These are phyloP conservation scores for Cryphonectria japonica DNA, from an alignment of 2,329 filamentous ascomycete genomes.

Conservation along the genomic window DNA sequence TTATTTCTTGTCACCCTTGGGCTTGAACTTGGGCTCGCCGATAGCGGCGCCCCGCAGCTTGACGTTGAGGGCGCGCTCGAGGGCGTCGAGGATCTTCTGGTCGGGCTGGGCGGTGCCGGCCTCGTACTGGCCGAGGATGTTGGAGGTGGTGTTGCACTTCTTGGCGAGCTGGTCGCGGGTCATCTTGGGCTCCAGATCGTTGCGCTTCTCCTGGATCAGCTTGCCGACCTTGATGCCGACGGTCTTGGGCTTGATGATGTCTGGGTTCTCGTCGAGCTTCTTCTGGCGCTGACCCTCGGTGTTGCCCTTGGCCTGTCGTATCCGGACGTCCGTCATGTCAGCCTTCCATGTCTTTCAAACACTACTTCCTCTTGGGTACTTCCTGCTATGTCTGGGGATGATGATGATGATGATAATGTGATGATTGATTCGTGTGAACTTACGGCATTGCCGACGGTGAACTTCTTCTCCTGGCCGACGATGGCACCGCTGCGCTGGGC, in stretches of 20 bases:
- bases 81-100: slow-evolving; percentile 76
- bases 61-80: slow-evolving; percentile 86
- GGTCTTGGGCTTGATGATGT: slow-evolving; percentile 96
- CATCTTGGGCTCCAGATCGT: slow-evolving; percentile 89
- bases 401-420: not conserved
- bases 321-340: not conserved
- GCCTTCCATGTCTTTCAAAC: not conserved
- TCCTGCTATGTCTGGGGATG: no score
- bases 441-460: slow-evolving; percentile 76
- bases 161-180: slow-evolving; percentile 87
- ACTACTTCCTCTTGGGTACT: not conserved
- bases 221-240: slow-evolving; percentile 80
- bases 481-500: slow-evolving; percentile 79
- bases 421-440: slow-evolving; percentile 38
- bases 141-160: slow-evolving; percentile 84
- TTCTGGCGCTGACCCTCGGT: slow-evolving; percentile 93
- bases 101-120: slow-evolving; percentile 76
- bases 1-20: slow-evolving; percentile 40
- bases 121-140: slow-evolving; percentile 84
- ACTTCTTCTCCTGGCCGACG: slow-evolving; percentile 92
- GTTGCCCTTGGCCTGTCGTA: slow-evolving; percentile 41
- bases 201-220: slow-evolving; percentile 79
- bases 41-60: slow-evolving; percentile 87
- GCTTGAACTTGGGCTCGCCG: slow-evolving; percentile 71
- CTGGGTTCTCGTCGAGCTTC: slow-evolving; percentile 96